Base-by-base conservation (phyloP, 2,329 filamentous ascomycete species). In the Fusarium sororula region DNA sequence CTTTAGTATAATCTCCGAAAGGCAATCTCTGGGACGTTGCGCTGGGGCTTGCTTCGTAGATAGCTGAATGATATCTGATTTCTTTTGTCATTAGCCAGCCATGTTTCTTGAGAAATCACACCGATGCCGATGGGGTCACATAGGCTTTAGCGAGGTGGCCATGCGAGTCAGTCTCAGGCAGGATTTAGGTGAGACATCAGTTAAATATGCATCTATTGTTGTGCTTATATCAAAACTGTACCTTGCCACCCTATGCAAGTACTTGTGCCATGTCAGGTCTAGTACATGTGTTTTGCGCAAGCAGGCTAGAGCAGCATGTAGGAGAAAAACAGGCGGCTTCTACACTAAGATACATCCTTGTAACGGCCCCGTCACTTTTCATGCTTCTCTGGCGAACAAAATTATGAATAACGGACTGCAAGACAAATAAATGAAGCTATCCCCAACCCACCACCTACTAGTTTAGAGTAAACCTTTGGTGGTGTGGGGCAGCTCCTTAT, bases 401-500 rank as follows among this genome's bases (percentile, higher is more conserved):
- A 12, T 32, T 55, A 17, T n/a, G 20, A 41, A 41, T 14, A n/a
- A 22, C 15, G 18, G 11, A 18, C 37, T 42, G n/a, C 17, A 54
- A 54, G 51, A n/a, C 51, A 13, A 54, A 28, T 11, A n/a, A 54
- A 57, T 61, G 60, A 68, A 63, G 70, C 60, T 58, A 59, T 57
- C 41, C 55, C 53, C 53, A 63, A 66, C 28, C 30, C 70, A 64
- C 62, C 58, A 68, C 58, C 41, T 67, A 14, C 30, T 20, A 35
- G 30, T 51, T n/a, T 51, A 38, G 30, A 24, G 48, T 35, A 18
- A 60, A 41, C 42, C 32, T 32, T 47, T 38, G 41, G 24, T 22
- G 37, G 24, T 73, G 68, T 60, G 72, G 72, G 72, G 72, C 58
- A 68, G 41, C 41, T 32, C 24, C 48, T 70, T 63, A 73, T 75